phyloP scores from a whole-genome alignment of 2,329 filamentous ascomycete species.

The Fusarium devonianum region DNA sequence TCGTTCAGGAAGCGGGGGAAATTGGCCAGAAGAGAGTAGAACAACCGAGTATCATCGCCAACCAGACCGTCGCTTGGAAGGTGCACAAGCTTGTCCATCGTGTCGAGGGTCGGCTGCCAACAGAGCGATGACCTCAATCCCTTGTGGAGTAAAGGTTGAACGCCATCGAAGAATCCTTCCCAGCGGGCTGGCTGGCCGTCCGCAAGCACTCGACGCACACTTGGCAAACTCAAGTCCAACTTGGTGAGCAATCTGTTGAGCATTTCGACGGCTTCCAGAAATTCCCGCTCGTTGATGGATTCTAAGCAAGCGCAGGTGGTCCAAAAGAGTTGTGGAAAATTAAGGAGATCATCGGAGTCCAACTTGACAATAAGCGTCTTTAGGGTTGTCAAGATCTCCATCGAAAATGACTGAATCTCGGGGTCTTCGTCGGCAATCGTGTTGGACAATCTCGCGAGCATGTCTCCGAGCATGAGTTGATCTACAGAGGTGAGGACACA shows the following conservation, averaged over 20 bases:
- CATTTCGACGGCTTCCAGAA: constrained; percentile 90
- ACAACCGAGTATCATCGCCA: constrained; percentile 80
- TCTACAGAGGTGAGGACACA: constrained; percentile 92
- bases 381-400: constrained; percentile 95
- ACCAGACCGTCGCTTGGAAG: constrained; percentile 82
- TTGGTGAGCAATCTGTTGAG: constrained; percentile 85
- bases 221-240: constrained; percentile 77
- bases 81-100: constrained; percentile 79
- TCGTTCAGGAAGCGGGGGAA: constrained; percentile 83
- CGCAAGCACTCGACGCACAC: constrained; percentile 72
- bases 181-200: constrained; percentile 85
- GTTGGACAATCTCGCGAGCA: constrained; percentile 93
- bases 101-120: constrained; percentile 76
- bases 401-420: constrained; percentile 95
- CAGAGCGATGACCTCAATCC: constrained; percentile 87
- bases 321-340: constrained; percentile 98
- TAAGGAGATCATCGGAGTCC: constrained; percentile 77
- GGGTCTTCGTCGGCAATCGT: constrained; percentile 94
- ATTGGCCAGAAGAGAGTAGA: constrained; percentile 91
- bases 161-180: constrained; percentile 87
- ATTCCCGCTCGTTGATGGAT: constrained; percentile 95
- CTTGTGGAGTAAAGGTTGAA: constrained; percentile 88
- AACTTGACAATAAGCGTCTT: constrained; percentile 90
- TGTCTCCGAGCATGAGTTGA: constrained; percentile 93
- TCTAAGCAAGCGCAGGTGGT: constrained; percentile 95